These are phyloP conservation scores for Straminergon stramineum DNA, from an alignment of 225 moss, liverwort and hornwort genomes.

Conservation along the genomic window DNA sequence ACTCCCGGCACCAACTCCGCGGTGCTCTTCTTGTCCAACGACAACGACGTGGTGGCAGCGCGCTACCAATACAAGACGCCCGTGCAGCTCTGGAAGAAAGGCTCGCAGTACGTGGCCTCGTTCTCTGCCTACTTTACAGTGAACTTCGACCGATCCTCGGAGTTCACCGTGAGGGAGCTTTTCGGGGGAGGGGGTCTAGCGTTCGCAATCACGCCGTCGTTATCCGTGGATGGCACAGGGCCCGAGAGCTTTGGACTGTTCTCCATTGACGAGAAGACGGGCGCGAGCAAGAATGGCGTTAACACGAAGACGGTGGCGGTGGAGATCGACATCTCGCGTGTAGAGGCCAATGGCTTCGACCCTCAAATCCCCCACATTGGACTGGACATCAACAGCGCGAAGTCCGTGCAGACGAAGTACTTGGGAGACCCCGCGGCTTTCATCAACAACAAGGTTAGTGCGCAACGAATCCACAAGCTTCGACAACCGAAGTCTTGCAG, in stretches of 20 bases:
- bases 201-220: slow-evolving; percentile 30
- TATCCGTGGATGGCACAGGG: background rate
- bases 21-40: background rate
- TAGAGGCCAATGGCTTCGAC: background rate
- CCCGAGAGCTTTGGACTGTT: slow-evolving; percentile 32
- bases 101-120: slow-evolving; percentile 28
- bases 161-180: slow-evolving; percentile 18
- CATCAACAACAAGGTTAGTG: slow-evolving; percentile 12
- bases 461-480: background rate
- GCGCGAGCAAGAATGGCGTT: background rate
- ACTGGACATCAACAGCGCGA: slow-evolving; percentile 38
- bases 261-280: slow-evolving; percentile 13
- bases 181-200: slow-evolving; percentile 35
- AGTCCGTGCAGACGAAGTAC: slow-evolving; percentile 33
- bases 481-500: background rate
- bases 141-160: slow-evolving; percentile 27
- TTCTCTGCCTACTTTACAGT: slow-evolving; percentile 39
- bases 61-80: slow-evolving; percentile 1
- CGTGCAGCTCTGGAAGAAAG: slow-evolving; percentile 7
- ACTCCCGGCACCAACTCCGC: background rate
- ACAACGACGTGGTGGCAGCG: background rate
- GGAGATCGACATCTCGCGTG: slow-evolving; percentile 43
- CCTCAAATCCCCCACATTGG: slow-evolving; percentile 39
- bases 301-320: slow-evolving; percentile 37
- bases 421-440: slow-evolving; percentile 30